These are phyloP conservation scores for Selaginella tamariscina DNA, from an alignment of 75 land plant genomes.

Conservation along the genomic window DNA sequence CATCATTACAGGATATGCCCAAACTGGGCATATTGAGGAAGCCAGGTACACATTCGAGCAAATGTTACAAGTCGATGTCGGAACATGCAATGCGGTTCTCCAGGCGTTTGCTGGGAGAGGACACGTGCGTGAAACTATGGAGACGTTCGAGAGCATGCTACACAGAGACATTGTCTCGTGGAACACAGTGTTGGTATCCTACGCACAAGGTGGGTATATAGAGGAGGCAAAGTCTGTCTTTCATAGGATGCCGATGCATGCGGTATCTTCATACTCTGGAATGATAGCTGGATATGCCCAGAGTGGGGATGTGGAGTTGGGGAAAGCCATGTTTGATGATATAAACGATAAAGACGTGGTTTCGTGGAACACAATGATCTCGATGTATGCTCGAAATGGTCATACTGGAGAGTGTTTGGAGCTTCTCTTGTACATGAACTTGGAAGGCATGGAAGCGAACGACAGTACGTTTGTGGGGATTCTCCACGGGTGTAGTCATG, in stretches of 20 bases:
- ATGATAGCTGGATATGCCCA: neutral
- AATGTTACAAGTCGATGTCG: neutral
- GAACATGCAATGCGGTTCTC: neutral
- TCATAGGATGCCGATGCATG: neutral
- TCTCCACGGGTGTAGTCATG: constrained; percentile 31
- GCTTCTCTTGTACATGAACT: constrained; percentile 24
- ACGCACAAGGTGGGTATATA: neutral
- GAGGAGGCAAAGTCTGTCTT: neutral
- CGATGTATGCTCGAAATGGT: constrained; percentile 33
- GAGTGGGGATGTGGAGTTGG: neutral
- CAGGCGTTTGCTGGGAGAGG: neutral
- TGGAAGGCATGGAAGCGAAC: constrained; percentile 18
- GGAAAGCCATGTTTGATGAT: neutral
- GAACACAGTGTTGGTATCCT: neutral
- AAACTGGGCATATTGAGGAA: neutral
- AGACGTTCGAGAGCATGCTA: neutral
- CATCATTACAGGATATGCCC: neutral
- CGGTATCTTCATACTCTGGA: neutral
- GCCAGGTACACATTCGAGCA: neutral
- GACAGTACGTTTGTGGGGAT: constrained; percentile 27
- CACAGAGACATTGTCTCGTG: neutral
- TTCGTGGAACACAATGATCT: constrained; percentile 27
- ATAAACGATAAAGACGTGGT: too few relatives aligned
- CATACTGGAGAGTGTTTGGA: constrained; percentile 19
- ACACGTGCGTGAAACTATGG: neutral